These are phyloP conservation scores for Eimeria maxima DNA, from an alignment of 169 alveolate species.

Conservation along the genomic window DNA sequence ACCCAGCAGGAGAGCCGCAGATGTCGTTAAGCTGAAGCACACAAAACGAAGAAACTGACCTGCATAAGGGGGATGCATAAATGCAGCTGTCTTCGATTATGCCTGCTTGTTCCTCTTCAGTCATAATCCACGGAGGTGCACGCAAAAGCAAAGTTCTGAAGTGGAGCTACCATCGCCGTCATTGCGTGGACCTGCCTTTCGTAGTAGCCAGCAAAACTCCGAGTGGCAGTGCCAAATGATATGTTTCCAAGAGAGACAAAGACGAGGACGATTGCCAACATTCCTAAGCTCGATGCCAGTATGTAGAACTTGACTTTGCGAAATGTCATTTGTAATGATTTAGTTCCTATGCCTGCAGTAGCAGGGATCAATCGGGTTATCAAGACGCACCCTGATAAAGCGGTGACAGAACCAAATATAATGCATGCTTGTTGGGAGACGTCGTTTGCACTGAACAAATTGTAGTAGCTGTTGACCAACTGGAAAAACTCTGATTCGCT, in stretches of 20 bases:
- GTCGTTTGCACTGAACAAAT: conserved; percentile 1
- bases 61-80: background rate
- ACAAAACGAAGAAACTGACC: background rate
- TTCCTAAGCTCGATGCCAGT: conserved; percentile 36
- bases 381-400: conserved; percentile 22
- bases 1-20: conserved; percentile 70
- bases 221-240: conserved; percentile 44
- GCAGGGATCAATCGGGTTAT: conserved; percentile 38
- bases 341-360: conserved; percentile 39
- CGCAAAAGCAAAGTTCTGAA: background rate
- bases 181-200: conserved; percentile 40
- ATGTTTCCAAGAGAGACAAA: conserved; percentile 76
- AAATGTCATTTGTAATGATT: conserved; percentile 34
- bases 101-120: background rate
- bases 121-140: background rate
- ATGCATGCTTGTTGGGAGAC: conserved; percentile 12
- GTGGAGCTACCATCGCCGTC: background rate
- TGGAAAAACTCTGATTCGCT: conserved; percentile 18
- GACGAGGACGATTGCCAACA: conserved; percentile 40
- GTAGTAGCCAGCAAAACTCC: conserved; percentile 71
- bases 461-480: background rate
- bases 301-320: conserved; percentile 46
- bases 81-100: background rate
- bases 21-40: conserved; percentile 35
- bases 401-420: background rate